A percentile compares a stretch with the other conserved stretches of the same genome.
phyloP scores from a whole-genome alignment of 1,284 basidiomycete genomes.

The Apiotrichum mycotoxinovorans region DNA sequence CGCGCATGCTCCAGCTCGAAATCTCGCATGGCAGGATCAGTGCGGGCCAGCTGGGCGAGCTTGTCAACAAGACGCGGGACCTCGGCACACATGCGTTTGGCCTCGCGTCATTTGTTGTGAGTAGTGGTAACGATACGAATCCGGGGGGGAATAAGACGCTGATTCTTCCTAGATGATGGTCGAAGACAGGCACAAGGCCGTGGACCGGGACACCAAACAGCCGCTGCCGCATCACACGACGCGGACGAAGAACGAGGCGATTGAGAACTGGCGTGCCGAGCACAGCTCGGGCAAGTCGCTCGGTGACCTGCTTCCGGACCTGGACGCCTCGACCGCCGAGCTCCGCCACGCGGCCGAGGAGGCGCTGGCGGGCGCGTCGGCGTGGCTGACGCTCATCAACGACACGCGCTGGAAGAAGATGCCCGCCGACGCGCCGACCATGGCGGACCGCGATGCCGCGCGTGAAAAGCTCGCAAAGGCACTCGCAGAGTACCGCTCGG shows the following conservation, averaged over 20 bases:
- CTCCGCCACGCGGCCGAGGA: slow-evolving; percentile 51
- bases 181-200: slow-evolving; percentile 29
- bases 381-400: slow-evolving; percentile 54
- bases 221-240: slow-evolving; percentile 13
- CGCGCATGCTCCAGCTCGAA: slow-evolving; percentile 50
- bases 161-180: slow-evolving; percentile 32
- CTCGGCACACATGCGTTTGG: slow-evolving; percentile 36
- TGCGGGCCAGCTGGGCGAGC: slow-evolving; percentile 43
- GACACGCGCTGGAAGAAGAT: slow-evolving; percentile 53
- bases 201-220: slow-evolving; percentile 9
- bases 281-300: slow-evolving; percentile 14
- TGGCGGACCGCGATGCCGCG: slow-evolving; percentile 49
- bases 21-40: slow-evolving; percentile 50
- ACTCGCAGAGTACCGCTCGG: slow-evolving; percentile 51
- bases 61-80: slow-evolving; percentile 41
- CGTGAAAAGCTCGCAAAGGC: slow-evolving; percentile 48
- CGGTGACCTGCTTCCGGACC: slow-evolving; percentile 54
- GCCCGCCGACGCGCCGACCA: slow-evolving; percentile 18
- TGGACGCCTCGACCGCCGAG: slow-evolving; percentile 52
- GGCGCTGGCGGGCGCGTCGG: slow-evolving; percentile 47
- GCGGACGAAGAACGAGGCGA: slow-evolving; percentile 4
- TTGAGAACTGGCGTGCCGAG: slow-evolving; percentile 10
- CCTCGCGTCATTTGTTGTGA: slow-evolving; percentile 37
- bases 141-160: too few relatives aligned
- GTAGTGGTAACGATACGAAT: too few relatives aligned